phyloP scores from a whole-genome alignment of 352 stramenopile species.

The Aphanomyces euteiches region DNA sequence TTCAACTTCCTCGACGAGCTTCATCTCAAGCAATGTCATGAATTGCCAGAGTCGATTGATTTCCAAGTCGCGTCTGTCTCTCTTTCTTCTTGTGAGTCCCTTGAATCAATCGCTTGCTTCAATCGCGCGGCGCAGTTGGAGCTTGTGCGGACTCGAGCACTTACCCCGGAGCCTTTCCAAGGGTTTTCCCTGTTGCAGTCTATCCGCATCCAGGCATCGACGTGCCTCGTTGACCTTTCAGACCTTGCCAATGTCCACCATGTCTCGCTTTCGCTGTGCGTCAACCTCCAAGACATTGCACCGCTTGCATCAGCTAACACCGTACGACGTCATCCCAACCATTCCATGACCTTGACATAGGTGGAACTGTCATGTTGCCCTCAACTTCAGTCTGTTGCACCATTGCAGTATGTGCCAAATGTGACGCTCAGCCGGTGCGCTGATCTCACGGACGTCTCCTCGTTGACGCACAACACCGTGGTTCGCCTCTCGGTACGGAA shows the following conservation, averaged over 20 bases:
- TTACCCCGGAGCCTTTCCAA: not conserved
- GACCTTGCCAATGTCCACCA: slow-evolving; percentile 36
- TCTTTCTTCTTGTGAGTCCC: slow-evolving; percentile 12
- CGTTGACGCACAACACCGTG: slow-evolving; percentile 39
- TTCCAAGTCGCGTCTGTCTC: not conserved
- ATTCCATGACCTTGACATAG: slow-evolving; percentile 38
- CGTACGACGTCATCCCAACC: slow-evolving; percentile 49
- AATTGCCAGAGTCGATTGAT: not conserved
- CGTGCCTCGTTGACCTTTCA: slow-evolving; percentile 39
- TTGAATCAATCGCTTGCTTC: not conserved
- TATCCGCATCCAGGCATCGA: slow-evolving; percentile 20
- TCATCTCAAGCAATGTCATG: slow-evolving; percentile 23
- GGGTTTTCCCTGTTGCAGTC: slow-evolving; percentile 18
- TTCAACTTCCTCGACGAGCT: not conserved
- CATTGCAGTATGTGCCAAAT: slow-evolving; percentile 45
- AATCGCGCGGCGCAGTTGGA: not conserved
- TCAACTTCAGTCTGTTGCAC: slow-evolving; percentile 44
- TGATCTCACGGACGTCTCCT: slow-evolving; percentile 43
- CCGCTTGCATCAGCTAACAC: slow-evolving; percentile 45
- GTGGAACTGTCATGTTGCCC: slow-evolving; percentile 65
- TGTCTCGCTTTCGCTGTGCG: slow-evolving; percentile 66
- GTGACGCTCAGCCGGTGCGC: slow-evolving; percentile 57
- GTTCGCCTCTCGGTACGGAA: slow-evolving; percentile 41
- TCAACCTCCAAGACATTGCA: slow-evolving; percentile 46
- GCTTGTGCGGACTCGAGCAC: not conserved